Evolutionary conservation across 805 yeast species (phyloP), one percentile per base, ranked within the genome.

Genomic region (Kodamaea laetipori): DNA sequence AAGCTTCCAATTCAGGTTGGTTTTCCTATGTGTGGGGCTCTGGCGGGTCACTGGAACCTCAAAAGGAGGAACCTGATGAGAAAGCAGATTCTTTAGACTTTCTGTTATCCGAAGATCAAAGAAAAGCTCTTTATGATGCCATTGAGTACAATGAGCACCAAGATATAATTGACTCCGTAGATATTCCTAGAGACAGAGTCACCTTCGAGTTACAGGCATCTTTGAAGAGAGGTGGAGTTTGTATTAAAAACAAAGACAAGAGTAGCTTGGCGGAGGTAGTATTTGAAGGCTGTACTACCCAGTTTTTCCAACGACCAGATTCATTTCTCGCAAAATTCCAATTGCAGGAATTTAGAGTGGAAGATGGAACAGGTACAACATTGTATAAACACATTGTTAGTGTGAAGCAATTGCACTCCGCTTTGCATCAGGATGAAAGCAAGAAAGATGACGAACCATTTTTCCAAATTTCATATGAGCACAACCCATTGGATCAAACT

Each of bases 331-430:
- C 88, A 1, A 79, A 81, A 38, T 82, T 90, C 58, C 82, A 87
- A 40, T 72, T 94, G 48, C 81, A 84, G 47, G 95, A 89, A 57
- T 80, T 94, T 56, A 77, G 82, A 46, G 84, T 95, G 9, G 94
- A 88, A 56, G 99, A 94, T 67, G 90, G 95, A 4, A 82, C 95
- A 0, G 78, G 80, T 1, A 73, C 79, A 3, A 79, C 96, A 0
- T 64, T 89, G n/a, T 90, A 88, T 63, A 89, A 86, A 50, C 92
- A 89, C 52, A 80, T 90, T 47, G 94, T 90, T 9, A 86, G 90
- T 58, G 95, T 89, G 15, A 87, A 87, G 53, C 82, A 83, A 32
- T 59, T 75, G 17, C 76, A 71, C 40, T 60, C 73, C 1, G 70
- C 68, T n/a, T 58, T 61, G 4, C 75, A 64, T 35, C 33, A 36